A percentile compares a stretch with the other conserved stretches of the same genome.
These are phyloP conservation scores for Ramularia collo-cygni DNA, from an alignment of 2,329 filamentous ascomycete genomes.

Conservation along the genomic window DNA sequence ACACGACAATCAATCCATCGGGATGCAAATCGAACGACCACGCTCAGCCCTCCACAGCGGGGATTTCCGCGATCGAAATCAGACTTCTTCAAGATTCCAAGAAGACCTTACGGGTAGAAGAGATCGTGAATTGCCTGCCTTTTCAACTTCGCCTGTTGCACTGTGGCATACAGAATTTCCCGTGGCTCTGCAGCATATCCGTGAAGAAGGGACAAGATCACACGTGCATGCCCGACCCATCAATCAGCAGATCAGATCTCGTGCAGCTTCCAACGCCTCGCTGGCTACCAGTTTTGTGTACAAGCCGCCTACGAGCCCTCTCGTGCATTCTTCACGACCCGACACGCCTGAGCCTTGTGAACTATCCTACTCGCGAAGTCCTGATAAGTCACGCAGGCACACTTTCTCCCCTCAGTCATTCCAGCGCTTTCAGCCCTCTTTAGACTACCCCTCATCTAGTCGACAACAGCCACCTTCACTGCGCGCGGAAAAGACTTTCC, in stretches of 20 bases:
- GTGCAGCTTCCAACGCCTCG: conserved; percentile 52
- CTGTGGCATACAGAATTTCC: conserved; percentile 51
- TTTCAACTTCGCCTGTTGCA: conserved; percentile 48
- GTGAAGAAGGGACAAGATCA: conserved; percentile 11
- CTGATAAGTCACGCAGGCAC: conserved; percentile 56
- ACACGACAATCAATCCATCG: conserved; percentile 23
- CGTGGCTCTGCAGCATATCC: conserved; percentile 26
- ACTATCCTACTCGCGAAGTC: conserved; percentile 34
- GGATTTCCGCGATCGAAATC: conserved; percentile 50
- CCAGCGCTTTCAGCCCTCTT: conserved; percentile 41
- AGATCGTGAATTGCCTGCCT: conserved; percentile 17
- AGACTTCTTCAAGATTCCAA: conserved; percentile 10
- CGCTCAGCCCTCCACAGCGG: conserved; percentile 63
- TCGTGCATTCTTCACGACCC: conserved; percentile 56
- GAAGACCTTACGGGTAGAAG: conserved; percentile 13
- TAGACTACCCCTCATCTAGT: conserved; percentile 26
- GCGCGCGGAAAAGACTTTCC: conserved; percentile 54
- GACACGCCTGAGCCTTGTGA: conserved; percentile 29
- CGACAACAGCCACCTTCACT: conserved; percentile 35
- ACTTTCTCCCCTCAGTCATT: conserved; percentile 62
- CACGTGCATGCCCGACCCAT: conserved; percentile 5
- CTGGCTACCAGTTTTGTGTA: conserved; percentile 74
- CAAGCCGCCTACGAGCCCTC: conserved; percentile 81
- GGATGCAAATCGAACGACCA: conserved; percentile 66
- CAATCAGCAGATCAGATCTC: conserved; percentile 23